Evolutionary conservation across 2,329 filamentous ascomycete genomes (phyloP), one percentile per base, ranked within the genome.

Genomic region (Aspergillus hortae): DNA sequence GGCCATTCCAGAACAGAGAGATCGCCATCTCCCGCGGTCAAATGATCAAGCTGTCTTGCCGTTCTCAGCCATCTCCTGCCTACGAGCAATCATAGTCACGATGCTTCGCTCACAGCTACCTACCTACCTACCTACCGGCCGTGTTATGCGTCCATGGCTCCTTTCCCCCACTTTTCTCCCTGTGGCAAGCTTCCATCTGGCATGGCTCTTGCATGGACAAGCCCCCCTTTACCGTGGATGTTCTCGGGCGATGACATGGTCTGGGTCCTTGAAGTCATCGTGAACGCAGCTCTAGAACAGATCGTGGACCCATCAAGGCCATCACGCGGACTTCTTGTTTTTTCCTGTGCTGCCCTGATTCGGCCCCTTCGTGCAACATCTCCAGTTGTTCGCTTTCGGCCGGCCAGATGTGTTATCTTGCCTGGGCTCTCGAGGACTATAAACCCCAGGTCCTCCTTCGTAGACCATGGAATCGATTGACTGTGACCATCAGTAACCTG

Each of bases 251-350:
- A 49, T 53, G 47, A 49, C 21, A 46, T 54, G 56, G 46, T 57
- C 56, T 62, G 55, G 61, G 54, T 57, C 56, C 53, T 59, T 58
- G 57, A 61, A 58, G 55, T 61, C 58, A 65, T 60, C 48, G 61
- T 61, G 59, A 62, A 59, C 60, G 52, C 58, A 61, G 45, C 54
- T 59, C 55, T 56, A 53, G 58, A 59, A 44, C 43, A 45, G 48
- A 45, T 36, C 38, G 53, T 45, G 46, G 48, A 48, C 49, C 54
- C 52, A 60, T 56, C 54, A 40, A 57, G 48, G 43, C 25, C 35
- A 61, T 66, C 64, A 67, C 59, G 57, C 61, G 64, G 55, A 40
- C 53, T 52, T 54, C 44, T 52, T 54, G 44, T 55, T 58, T 59
- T 52, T 56, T 53, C 44, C 52, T 51, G 38, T 21, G 40, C 48